Conservation (phyloP, 306 rosid genomes). For the Vigna unguiculata region DNA sequence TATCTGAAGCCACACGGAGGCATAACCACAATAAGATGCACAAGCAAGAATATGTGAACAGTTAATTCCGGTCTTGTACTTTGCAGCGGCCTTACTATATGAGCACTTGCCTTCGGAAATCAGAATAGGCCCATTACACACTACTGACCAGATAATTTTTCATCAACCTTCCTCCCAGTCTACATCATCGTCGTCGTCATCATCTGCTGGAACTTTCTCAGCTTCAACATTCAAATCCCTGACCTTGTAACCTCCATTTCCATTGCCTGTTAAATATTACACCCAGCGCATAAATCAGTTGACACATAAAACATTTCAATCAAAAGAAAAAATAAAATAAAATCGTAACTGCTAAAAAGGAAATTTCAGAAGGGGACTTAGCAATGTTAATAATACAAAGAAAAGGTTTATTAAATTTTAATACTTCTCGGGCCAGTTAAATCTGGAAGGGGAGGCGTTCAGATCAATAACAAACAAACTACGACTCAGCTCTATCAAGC, state of each 20-base stretch:
- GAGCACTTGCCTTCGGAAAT: constrained; percentile 20
- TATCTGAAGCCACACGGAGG: constrained; percentile 24
- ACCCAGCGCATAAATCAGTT: constrained; percentile 17
- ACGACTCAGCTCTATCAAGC: not conserved
- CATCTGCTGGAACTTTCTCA: constrained; percentile 66
- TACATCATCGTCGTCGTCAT: constrained; percentile 59
- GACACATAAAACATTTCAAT: constrained; percentile 20
- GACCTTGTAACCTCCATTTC: constrained; percentile 70
- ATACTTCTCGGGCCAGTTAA: not conserved
- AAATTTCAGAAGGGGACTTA: not conserved
- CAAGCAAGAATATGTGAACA: constrained; percentile 38
- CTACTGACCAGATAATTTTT: constrained; percentile 1
- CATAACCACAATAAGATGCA: constrained; percentile 41
- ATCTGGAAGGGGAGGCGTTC: not conserved
- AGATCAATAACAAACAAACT: constrained; percentile 11
- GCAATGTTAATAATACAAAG: constrained; percentile 25
- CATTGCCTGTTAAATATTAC: constrained; percentile 54
- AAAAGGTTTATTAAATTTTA: not conserved
- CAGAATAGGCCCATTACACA: constrained; percentile 20
- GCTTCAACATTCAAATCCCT: constrained; percentile 83
- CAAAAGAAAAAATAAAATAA: not conserved
- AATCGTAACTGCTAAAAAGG: not conserved
- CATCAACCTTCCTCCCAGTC: constrained; percentile 96
- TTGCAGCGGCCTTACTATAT: constrained; percentile 10
- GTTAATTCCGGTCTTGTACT: constrained; percentile 31